A percentile compares a stretch with the other conserved stretches of the same genome.
phyloP scores from a whole-genome alignment of 805 yeast species.

The Pichia manshurica region DNA sequence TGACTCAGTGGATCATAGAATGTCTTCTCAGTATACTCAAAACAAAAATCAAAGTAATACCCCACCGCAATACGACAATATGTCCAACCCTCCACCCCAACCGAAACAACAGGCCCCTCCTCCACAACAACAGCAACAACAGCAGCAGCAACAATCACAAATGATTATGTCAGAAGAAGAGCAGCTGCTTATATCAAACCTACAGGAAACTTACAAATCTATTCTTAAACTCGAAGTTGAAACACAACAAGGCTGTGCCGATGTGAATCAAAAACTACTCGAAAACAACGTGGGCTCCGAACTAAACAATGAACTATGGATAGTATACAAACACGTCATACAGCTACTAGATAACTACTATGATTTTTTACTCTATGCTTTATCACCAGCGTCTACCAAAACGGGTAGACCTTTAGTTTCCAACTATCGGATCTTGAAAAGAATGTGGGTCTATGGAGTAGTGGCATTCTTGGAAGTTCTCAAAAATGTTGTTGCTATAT shows the following conservation, averaged over 20 bases:
- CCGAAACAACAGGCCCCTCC: constrained; percentile 10
- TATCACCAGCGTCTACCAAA: constrained; percentile 59
- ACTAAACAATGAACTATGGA: constrained; percentile 59
- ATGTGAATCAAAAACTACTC: constrained; percentile 46
- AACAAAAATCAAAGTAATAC: constrained; percentile 4
- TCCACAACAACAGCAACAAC: constrained; percentile 10
- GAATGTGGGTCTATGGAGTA: constrained; percentile 83
- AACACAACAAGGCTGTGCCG: constrained; percentile 63
- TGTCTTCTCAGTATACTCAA: neutral
- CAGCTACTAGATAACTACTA: constrained; percentile 64
- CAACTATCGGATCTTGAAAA: constrained; percentile 68
- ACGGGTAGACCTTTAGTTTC: constrained; percentile 75
- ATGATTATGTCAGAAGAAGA: constrained; percentile 46
- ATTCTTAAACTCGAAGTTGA: constrained; percentile 64
- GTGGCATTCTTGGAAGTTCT: constrained; percentile 74
- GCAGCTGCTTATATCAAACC: constrained; percentile 59
- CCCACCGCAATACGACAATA: constrained; percentile 5
- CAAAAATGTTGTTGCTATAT: constrained; percentile 66
- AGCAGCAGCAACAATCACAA: constrained; percentile 14
- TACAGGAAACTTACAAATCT: constrained; percentile 68
- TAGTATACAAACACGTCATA: constrained; percentile 61
- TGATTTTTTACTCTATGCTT: constrained; percentile 64
- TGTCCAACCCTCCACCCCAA: constrained; percentile 7
- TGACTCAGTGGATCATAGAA: constrained; percentile 17
- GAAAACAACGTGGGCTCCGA: constrained; percentile 44